Base-by-base conservation (phyloP, 2,329 filamentous ascomycete genomes). In the Clarireedia hainanense region DNA sequence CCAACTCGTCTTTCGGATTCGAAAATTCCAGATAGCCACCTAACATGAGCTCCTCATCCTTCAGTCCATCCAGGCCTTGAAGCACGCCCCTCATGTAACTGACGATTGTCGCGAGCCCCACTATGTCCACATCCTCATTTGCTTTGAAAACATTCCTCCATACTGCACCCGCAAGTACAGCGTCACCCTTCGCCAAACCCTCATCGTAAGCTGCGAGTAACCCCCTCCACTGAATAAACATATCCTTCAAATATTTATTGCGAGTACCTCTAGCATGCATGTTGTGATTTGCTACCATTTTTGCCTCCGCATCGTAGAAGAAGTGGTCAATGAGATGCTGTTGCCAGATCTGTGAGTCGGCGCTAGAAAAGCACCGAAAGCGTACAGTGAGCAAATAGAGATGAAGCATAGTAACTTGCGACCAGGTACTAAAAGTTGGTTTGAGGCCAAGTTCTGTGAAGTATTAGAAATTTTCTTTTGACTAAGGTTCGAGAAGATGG, bases 141-240 rank as follows among this genome's bases (percentile, higher is more conserved):
- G 82, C 89, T 74, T 92, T 91, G 77, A 90, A 95, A 55, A 99
- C 69, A 72, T 97, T 97, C 67, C 94, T 80, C 94, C 94, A 99
- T 48, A 99, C 77, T 7, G 94, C 94, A 43, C 87, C 79, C 3
- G 86, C 89, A 14, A 94, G 77, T 55, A 89, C 81, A 14, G 88
- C 85, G 69, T 95, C 89, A 9, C 87, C 86, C 70, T 84, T 85
- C 62, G 84, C 77, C 46, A 95, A 69, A 0, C 88, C 89, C 74
- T 94, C 89, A 69, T 95, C 89, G 69, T 91, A 94, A 1, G 90
- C 89, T 6, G 91, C 79, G 23, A 95, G 77, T 54, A 91, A 76
- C 30, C 91, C 94, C 55, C 94, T 85, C 89, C 92, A 99, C 73
- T 96, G 91, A 58, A 91, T 78, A 66, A 94, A 97, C 57, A 96